phyloP scores from a whole-genome alignment of 768 basidiomycete genomes.

The Favolaschia claudopus region DNA sequence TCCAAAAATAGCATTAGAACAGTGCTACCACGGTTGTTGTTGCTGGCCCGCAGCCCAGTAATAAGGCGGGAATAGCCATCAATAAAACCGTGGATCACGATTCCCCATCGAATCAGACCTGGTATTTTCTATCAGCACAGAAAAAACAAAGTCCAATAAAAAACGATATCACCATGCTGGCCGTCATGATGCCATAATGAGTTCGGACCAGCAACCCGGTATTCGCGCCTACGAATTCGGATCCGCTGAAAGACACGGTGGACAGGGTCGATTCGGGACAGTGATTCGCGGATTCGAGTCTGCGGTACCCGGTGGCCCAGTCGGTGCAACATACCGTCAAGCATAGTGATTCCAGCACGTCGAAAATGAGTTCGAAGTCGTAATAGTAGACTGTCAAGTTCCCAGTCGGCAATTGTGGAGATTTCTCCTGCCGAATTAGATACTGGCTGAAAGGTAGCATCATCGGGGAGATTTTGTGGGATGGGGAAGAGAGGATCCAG shows the following conservation, averaged over 20 bases:
- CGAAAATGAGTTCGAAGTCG: slow-evolving; percentile 13
- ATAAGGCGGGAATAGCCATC: not conserved
- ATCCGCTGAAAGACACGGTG: slow-evolving; percentile 20
- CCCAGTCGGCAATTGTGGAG: not conserved
- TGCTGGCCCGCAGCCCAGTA: not conserved
- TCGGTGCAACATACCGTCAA: slow-evolving; percentile 26
- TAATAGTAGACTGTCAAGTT: slow-evolving; percentile 17
- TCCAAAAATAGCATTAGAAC: not conserved
- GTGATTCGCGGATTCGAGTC: slow-evolving; percentile 16
- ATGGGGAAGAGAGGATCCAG: not conserved
- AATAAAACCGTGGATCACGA: not conserved
- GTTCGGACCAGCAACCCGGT: slow-evolving; percentile 38
- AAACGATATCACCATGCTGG: not conserved
- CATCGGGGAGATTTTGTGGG: not conserved
- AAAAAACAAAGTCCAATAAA: not conserved
- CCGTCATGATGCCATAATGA: slow-evolving; percentile 41
- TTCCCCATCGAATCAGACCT: not conserved
- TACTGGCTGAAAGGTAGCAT: no score
- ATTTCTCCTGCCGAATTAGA: not conserved
- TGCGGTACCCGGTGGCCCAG: slow-evolving; percentile 11
- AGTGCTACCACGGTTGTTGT: not conserved
- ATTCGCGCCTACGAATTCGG: slow-evolving; percentile 24
- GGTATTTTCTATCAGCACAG: not conserved
- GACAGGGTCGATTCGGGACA: slow-evolving; percentile 21
- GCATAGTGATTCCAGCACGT: slow-evolving; percentile 22